A percentile compares a stretch with the other conserved stretches of the same genome.
Evolutionary conservation across 139 green algal species (phyloP).

Genomic region (Chlamydomonas sp.): DNA sequence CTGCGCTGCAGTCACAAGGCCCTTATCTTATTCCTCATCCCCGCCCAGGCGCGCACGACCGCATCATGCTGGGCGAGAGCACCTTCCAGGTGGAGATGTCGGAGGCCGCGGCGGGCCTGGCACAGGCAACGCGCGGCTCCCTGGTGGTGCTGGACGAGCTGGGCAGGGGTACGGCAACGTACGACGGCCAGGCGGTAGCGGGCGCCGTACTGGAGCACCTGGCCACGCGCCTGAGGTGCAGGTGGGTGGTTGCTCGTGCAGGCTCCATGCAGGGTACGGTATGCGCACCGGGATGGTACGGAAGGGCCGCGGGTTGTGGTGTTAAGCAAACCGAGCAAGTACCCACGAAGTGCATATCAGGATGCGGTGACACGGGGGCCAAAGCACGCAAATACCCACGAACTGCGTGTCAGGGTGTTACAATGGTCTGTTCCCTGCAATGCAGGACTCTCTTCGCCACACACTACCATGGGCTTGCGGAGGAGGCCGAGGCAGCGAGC

Average conservation of each 20-base stretch:
- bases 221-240: conserved; percentile 45
- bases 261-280: background rate
- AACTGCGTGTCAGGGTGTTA: background rate
- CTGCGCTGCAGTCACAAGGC: no score
- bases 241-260: conserved; percentile 15
- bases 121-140: conserved; percentile 54
- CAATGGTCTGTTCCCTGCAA: background rate
- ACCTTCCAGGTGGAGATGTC: conserved; percentile 96
- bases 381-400: background rate
- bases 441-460: conserved; percentile 90
- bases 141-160: conserved; percentile 96
- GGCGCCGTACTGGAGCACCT: conserved; percentile 86
- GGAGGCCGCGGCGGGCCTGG: conserved; percentile 87
- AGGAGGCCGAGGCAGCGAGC: background rate
- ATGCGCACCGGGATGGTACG: background rate
- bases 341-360: no score
- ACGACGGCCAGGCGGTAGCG: conserved; percentile 90
- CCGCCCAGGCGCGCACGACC: conserved; percentile 80
- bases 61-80: conserved; percentile 89
- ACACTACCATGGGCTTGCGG: conserved; percentile 90
- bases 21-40: no score
- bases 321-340: background rate
- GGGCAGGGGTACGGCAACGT: conserved; percentile 86
- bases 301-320: background rate
- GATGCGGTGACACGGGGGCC: background rate